Evolutionary conservation across 331 rosid species (phyloP).

Genomic region (Rosa hybrid): DNA sequence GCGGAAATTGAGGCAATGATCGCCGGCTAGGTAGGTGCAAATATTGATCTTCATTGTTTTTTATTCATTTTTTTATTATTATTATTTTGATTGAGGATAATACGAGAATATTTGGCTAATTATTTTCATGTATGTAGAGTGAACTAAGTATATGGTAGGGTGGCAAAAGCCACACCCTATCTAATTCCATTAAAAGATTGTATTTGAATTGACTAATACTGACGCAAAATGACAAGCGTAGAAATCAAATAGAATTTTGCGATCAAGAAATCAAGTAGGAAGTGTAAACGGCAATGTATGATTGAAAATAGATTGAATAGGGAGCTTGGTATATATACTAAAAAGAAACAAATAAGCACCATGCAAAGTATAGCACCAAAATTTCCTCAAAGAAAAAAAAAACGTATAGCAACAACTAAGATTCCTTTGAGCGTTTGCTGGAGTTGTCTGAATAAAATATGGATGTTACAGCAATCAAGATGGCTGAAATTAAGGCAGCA

Average conservation of each 20-base stretch:
- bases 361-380: neutral
- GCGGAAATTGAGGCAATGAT: no score
- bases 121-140: no score
- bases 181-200: no score
- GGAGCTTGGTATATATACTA: neutral
- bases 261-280: neutral
- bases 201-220: neutral
- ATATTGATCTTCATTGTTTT: no score
- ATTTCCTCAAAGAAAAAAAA: neutral
- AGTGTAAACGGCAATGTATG: neutral
- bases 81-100: no score
- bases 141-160: no score
- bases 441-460: constrained; percentile 37
- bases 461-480: constrained; percentile 52
- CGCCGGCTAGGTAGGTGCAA: no score
- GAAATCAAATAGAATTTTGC: neutral
- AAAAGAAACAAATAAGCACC: neutral
- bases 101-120: no score
- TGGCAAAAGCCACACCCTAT: no score
- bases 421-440: constrained; percentile 41
- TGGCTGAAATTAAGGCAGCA: constrained; percentile 57
- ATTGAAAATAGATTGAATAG: neutral
- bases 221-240: neutral
- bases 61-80: no score
- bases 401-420: constrained; percentile 10